A percentile compares a stretch with the other conserved stretches of the same genome.
These are phyloP conservation scores for Mycena haematopus DNA, from an alignment of 768 basidiomycete species.

Conservation along the genomic window DNA sequence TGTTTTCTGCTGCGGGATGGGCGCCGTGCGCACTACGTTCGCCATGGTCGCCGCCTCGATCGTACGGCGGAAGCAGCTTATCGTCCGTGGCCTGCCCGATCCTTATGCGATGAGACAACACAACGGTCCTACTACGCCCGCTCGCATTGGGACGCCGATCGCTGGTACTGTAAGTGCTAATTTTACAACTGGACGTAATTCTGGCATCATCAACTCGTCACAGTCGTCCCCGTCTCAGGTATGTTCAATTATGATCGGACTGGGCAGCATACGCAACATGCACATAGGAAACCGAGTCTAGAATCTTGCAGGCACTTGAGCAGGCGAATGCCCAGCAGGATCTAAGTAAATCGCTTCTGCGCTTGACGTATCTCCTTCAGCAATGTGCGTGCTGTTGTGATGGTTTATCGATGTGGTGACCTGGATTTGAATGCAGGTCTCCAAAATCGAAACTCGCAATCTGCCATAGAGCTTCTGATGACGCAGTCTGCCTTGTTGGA, in stretches of 20 bases:
- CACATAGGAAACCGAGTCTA: conserved; percentile 54
- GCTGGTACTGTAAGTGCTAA: conserved; percentile 39
- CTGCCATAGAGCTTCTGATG: conserved; percentile 86
- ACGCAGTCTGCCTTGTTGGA: conserved; percentile 82
- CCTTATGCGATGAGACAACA: conserved; percentile 69
- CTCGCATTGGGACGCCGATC: conserved; percentile 20
- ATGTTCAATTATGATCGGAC: not conserved
- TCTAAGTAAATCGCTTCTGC: conserved; percentile 72
- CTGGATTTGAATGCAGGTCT: conserved; percentile 53
- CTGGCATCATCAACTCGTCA: not conserved
- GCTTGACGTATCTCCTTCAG: conserved; percentile 84
- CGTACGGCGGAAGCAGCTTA: conserved; percentile 78
- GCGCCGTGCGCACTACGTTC: conserved; percentile 94
- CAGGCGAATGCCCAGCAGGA: conserved; percentile 84
- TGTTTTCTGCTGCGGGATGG: conserved; percentile 97
- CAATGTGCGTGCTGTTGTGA: conserved; percentile 54
- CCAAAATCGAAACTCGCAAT: conserved; percentile 68
- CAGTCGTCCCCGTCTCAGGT: conserved; percentile 35
- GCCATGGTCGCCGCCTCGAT: conserved; percentile 96
- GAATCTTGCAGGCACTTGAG: conserved; percentile 69
- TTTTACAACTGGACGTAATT: not conserved
- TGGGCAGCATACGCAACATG: not conserved
- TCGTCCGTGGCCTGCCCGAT: conserved; percentile 71
- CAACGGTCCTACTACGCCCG: conserved; percentile 8
- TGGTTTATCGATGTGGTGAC: conserved; percentile 5